A percentile compares a stretch with the other conserved stretches of the same genome.
Conservation (phyloP, 441 rosid species). For the Hura crepitans region DNA sequence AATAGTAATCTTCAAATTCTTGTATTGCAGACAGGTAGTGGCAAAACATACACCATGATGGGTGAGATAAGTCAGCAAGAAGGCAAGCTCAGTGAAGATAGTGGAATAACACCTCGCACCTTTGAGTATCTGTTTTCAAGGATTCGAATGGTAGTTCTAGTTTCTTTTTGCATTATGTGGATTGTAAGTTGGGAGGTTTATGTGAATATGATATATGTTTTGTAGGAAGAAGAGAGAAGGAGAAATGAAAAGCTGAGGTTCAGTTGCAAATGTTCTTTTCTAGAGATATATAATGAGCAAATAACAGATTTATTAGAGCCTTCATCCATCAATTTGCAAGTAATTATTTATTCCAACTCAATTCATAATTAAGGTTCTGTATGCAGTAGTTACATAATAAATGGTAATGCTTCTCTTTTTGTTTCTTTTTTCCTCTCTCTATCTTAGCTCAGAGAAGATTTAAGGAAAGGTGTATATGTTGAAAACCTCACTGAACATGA, state of each 20-base stretch:
- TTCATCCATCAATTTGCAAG: constrained; percentile 85
- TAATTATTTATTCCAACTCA: constrained; percentile 29
- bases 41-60: constrained; percentile 96
- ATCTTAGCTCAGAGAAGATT: constrained; percentile 90
- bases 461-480: constrained; percentile 77
- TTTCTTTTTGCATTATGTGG: neutral
- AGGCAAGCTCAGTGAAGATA: constrained; percentile 51
- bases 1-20: constrained; percentile 7
- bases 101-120: constrained; percentile 86
- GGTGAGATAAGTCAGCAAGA: constrained; percentile 67
- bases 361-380: constrained; percentile 16
- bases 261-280: constrained; percentile 89
- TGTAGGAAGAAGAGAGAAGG: constrained; percentile 82
- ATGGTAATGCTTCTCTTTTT: constrained; percentile 16
- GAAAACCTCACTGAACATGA: constrained; percentile 74
- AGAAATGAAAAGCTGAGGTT: constrained; percentile 67
- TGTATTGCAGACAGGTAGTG: constrained; percentile 86
- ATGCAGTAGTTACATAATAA: constrained; percentile 11
- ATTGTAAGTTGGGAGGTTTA: neutral
- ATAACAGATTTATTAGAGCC: constrained; percentile 89
- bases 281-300: constrained; percentile 95
- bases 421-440: constrained; percentile 18
- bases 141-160: constrained; percentile 49
- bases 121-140: constrained; percentile 77
- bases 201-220: constrained; percentile 12